Conservation (phyloP, 2,329 filamentous ascomycete genomes). For the Rutstroemia sydowiana region DNA sequence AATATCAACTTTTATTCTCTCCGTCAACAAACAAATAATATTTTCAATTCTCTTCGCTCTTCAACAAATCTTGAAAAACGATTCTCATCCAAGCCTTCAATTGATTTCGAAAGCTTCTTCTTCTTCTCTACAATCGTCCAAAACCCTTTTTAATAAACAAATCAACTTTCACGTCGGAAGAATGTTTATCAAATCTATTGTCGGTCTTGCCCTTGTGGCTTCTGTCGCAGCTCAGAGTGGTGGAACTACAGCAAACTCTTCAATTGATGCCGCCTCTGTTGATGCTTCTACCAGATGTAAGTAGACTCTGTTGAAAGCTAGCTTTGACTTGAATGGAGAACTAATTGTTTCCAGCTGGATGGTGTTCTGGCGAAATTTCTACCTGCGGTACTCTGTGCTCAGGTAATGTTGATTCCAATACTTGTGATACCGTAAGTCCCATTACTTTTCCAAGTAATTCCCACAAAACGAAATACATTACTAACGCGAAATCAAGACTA, state of each 20-base stretch:
- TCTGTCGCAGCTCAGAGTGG: conserved; percentile 17
- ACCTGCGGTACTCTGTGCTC: conserved; percentile 54
- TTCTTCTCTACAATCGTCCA: neutral
- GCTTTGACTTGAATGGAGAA: neutral
- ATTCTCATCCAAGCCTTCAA: neutral
- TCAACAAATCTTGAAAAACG: neutral
- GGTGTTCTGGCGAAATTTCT: conserved; percentile 53
- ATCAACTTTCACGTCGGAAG: conserved; percentile 9
- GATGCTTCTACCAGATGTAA: conserved; percentile 17
- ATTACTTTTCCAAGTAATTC: neutral
- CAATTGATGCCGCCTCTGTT: conserved; percentile 23
- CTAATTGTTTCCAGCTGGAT: conserved; percentile 35
- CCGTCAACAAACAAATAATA: neutral
- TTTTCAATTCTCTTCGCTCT: neutral
- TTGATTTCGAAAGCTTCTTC: neutral
- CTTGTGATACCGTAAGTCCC: conserved; percentile 50
- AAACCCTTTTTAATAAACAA: conserved; percentile 9
- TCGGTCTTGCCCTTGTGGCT: conserved; percentile 25
- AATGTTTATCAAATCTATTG: conserved; percentile 26
- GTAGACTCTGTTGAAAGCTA: conserved; percentile 1
- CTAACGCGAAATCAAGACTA: neutral
- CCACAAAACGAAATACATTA: neutral
- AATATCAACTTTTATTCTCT: too few species aligned
- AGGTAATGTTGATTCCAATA: conserved; percentile 39
- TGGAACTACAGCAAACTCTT: conserved; percentile 17